A percentile compares a stretch with the other conserved stretches of the same genome.
phyloP scores from a whole-genome alignment of 2,329 filamentous ascomycete genomes.

The Sordariomycetes sp. region DNA sequence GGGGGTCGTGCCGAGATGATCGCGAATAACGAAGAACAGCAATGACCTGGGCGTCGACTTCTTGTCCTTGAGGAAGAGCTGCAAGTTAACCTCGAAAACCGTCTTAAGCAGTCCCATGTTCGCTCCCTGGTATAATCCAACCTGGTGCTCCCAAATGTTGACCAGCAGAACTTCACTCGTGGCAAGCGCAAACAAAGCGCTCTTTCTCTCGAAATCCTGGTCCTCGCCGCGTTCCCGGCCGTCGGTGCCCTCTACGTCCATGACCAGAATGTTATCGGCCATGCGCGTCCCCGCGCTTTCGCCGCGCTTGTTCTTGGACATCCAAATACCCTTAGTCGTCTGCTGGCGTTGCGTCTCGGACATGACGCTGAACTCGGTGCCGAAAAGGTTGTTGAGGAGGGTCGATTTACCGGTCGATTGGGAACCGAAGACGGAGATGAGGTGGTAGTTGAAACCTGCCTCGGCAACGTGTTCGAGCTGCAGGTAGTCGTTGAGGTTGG shows the following conservation, averaged over 20 bases:
- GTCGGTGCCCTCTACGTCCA: constrained; percentile 98
- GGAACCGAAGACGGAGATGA: constrained; percentile 97
- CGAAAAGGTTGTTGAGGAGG: constrained; percentile 89
- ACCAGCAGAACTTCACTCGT: constrained; percentile 97
- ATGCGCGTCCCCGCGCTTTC: constrained; percentile 49
- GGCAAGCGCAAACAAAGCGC: constrained; percentile 89
- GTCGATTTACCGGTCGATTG: constrained; percentile 99
- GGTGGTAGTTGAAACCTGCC: constrained; percentile 96
- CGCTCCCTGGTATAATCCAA: constrained; percentile 93
- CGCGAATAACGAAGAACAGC: constrained; percentile 96
- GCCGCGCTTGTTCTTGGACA: constrained; percentile 87
- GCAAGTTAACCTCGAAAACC: constrained; percentile 96
- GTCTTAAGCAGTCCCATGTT: constrained; percentile 99
- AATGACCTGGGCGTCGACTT: constrained; percentile 86
- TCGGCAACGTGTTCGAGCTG: constrained; percentile 69
- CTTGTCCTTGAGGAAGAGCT: constrained; percentile 92
- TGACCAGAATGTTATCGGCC: constrained; percentile 97
- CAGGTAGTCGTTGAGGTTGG: constrained; percentile 74
- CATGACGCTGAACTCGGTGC: constrained; percentile 96
- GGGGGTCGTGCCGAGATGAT: constrained; percentile 88
- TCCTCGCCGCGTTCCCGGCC: constrained; percentile 94
- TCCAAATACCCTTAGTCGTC: constrained; percentile 99
- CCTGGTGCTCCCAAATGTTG: constrained; percentile 99
- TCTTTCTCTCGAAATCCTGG: constrained; percentile 98
- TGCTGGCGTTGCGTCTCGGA: constrained; percentile 87